These are phyloP conservation scores for Plasmopara muralis DNA, from an alignment of 352 stramenopile genomes.

Conservation along the genomic window DNA sequence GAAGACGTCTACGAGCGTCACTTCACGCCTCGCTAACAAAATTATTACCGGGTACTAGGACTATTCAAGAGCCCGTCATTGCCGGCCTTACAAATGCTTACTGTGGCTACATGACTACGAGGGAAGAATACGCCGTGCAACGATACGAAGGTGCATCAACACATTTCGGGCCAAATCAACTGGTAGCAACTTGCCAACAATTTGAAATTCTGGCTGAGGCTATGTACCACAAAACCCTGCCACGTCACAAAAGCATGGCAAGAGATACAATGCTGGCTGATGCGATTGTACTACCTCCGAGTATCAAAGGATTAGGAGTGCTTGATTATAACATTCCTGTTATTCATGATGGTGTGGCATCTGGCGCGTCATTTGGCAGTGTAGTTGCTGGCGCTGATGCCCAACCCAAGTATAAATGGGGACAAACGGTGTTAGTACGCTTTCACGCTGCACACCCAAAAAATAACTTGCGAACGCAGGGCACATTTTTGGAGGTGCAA, in stretches of 20 bases:
- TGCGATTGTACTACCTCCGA: conserved; percentile 26
- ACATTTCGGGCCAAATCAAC: conserved; percentile 83
- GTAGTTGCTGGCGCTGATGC: conserved; percentile 42
- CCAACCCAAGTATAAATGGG: conserved; percentile 33
- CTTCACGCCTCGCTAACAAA: conserved; percentile 27
- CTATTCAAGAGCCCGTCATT: conserved; percentile 47
- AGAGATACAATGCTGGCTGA: conserved; percentile 2
- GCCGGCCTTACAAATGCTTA: conserved; percentile 79
- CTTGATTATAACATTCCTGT: conserved; percentile 75
- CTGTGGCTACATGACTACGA: conserved; percentile 78
- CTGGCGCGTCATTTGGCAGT: conserved; percentile 40
- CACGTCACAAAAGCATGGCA: conserved; percentile 12
- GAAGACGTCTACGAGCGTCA: conserved; percentile 46
- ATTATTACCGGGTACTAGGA: conserved; percentile 8
- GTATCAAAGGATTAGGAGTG: conserved; percentile 53
- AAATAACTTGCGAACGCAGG: conserved; percentile 71
- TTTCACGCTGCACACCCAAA: conserved; percentile 80
- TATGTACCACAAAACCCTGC: conserved; percentile 20
- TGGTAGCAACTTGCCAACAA: conserved; percentile 70
- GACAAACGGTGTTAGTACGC: conserved; percentile 42
- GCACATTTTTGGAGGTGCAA: conserved; percentile 76
- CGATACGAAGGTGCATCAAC: conserved; percentile 87
- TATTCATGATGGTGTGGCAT: conserved; percentile 53
- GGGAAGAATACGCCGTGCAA: conserved; percentile 81
- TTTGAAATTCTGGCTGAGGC: conserved; percentile 54